Percentiles rank a stretch among this genome's conserved stretches.
Conservation (phyloP, 2,329 filamentous ascomycete species). For the Epichloe scottii region DNA sequence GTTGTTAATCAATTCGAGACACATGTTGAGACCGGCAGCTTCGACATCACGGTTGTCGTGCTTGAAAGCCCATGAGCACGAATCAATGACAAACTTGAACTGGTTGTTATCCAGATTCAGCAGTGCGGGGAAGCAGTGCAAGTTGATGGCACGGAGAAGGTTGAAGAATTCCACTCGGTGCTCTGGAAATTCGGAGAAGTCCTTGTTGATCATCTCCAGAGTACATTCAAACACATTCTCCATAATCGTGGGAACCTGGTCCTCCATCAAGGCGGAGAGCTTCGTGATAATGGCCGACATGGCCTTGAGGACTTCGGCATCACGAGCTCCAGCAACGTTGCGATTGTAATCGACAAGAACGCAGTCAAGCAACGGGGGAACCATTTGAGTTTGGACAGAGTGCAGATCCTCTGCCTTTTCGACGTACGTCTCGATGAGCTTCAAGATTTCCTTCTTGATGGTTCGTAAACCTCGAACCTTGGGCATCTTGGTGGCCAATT, state of each 20-base stretch:
- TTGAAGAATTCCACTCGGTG: constrained; percentile 99
- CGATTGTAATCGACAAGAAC: constrained; percentile 93
- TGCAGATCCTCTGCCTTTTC: constrained; percentile 95
- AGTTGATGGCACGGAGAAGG: constrained; percentile 85
- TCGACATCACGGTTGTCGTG: constrained; percentile 98
- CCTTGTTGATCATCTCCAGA: constrained; percentile 99
- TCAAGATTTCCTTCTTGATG: constrained; percentile 98
- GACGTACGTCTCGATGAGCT: constrained; percentile 95
- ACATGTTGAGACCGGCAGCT: constrained; percentile 94
- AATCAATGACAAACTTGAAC: constrained; percentile 99
- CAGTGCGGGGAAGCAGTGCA: constrained; percentile 90
- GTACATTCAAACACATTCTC: constrained; percentile 98
- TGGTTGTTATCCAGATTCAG: constrained; percentile 90
- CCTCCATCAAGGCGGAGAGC: constrained; percentile 92
- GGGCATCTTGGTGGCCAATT: constrained; percentile 93
- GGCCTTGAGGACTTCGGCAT: constrained; percentile 91
- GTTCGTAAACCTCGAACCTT: constrained; percentile 89
- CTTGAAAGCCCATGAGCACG: constrained; percentile 99
- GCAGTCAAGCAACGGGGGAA: constrained; percentile 88
- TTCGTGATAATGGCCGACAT: constrained; percentile 97
- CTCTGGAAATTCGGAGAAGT: constrained; percentile 97
- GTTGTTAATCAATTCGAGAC: constrained; percentile 91
- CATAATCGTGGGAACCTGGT: constrained; percentile 95
- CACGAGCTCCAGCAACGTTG: constrained; percentile 88
- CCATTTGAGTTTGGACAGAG: constrained; percentile 85